phyloP scores from a whole-genome alignment of 345 rosid genomes.

The Cardamine occulta region DNA sequence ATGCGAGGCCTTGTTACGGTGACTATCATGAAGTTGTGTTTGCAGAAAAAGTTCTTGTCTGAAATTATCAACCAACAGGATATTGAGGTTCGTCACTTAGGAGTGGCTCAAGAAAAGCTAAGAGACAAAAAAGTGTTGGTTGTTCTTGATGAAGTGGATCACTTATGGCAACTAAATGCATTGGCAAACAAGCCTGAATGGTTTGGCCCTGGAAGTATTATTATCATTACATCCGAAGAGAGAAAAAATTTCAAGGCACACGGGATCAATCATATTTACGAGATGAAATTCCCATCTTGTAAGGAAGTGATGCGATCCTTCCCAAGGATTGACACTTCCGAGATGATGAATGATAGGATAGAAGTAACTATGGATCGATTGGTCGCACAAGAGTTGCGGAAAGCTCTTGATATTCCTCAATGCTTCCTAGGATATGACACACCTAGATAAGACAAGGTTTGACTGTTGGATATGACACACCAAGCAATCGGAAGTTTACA shows the following conservation, averaged over 20 bases:
- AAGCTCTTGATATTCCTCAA: too few species aligned
- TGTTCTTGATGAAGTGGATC: constrained; percentile 58
- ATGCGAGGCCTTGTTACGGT: neutral
- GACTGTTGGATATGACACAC: too few species aligned
- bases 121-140: constrained; percentile 38
- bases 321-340: too few species aligned
- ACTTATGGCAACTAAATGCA: constrained; percentile 47
- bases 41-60: neutral
- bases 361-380: too few species aligned
- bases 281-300: neutral
- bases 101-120: neutral
- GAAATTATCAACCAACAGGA: neutral
- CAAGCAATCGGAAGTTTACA: too few species aligned
- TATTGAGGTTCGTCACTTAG: constrained; percentile 28
- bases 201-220: constrained; percentile 52
- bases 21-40: neutral
- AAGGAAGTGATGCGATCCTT: too few species aligned
- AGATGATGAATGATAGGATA: too few species aligned
- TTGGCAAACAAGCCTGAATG: constrained; percentile 45
- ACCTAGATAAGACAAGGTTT: too few species aligned
- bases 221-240: constrained; percentile 61
- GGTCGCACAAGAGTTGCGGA: too few species aligned
- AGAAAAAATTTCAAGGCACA: constrained; percentile 8
- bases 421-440: too few species aligned
- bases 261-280: neutral